Percentiles rank a stretch among this genome's conserved stretches.
These are phyloP conservation scores for Wickerhamiella kurtzmanii DNA, from an alignment of 805 yeast species.

Conservation along the genomic window DNA sequence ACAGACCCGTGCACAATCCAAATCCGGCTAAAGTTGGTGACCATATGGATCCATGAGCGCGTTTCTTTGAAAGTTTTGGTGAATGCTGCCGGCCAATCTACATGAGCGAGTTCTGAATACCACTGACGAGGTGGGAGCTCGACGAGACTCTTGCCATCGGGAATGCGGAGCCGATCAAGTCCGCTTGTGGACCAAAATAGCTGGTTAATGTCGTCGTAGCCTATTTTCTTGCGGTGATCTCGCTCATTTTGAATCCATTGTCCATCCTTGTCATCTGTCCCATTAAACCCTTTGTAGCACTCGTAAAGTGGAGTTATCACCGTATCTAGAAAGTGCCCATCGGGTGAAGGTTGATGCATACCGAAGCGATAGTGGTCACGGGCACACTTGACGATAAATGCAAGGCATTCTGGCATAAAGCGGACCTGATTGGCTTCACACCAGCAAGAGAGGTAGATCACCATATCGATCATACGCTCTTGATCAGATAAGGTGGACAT, in stretches of 20 bases:
- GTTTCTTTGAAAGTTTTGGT: constrained; percentile 63
- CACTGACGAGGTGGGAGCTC: constrained; percentile 43
- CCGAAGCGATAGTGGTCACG: constrained; percentile 37
- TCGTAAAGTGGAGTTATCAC: constrained; percentile 61
- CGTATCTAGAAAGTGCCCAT: constrained; percentile 40
- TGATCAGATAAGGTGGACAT: constrained; percentile 38
- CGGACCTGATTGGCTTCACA: constrained; percentile 81
- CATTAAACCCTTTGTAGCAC: constrained; percentile 44
- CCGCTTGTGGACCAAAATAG: constrained; percentile 73
- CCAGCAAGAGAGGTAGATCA: constrained; percentile 67
- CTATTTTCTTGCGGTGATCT: constrained; percentile 59
- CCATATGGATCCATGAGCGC: constrained; percentile 63
- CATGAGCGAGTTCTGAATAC: constrained; percentile 38
- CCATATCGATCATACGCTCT: constrained; percentile 49
- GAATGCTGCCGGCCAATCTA: constrained; percentile 56
- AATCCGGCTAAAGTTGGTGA: constrained; percentile 61
- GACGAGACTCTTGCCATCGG: constrained; percentile 36
- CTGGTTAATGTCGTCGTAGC: constrained; percentile 85
- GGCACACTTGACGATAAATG: constrained; percentile 75
- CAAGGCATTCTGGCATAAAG: constrained; percentile 79
- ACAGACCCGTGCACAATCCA: constrained; percentile 65
- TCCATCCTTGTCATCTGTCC: constrained; percentile 30
- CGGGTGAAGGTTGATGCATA: constrained; percentile 27
- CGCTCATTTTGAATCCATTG: constrained; percentile 36
- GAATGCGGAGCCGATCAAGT: constrained; percentile 40